phyloP scores from a whole-genome alignment of 495 filamentous ascomycete genomes.

The Daldinia loculata region DNA sequence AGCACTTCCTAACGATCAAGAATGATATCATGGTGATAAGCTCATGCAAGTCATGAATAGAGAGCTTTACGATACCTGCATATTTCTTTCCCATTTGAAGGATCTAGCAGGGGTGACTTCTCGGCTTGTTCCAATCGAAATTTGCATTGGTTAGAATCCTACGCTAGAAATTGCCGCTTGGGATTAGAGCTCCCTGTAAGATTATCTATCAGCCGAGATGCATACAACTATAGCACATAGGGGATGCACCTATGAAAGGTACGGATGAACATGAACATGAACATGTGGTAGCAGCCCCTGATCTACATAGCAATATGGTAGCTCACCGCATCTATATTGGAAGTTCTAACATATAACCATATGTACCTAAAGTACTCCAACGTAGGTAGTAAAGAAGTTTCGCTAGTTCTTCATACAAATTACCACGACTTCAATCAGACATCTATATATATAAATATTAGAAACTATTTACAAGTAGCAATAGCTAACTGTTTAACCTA shows the following conservation, averaged over 20 bases:
- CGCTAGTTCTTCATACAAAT: background rate
- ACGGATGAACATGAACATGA: too few relatives aligned
- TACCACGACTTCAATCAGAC: background rate
- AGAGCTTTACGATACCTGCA: background rate
- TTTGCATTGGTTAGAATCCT: constrained; percentile 32
- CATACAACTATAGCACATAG: background rate
- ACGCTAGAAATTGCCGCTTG: constrained; percentile 32
- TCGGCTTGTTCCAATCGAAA: constrained; percentile 25
- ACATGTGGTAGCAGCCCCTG: background rate
- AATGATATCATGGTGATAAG: background rate
- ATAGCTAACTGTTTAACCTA: too few relatives aligned
- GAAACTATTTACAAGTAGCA: background rate
- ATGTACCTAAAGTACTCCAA: too few relatives aligned
- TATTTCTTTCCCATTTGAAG: constrained; percentile 17
- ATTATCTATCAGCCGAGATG: constrained; percentile 22
- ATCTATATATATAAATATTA: background rate
- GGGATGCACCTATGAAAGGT: constrained; percentile 1
- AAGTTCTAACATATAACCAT: too few relatives aligned
- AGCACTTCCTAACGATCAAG: background rate
- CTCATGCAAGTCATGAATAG: background rate
- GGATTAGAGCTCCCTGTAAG: constrained; percentile 5
- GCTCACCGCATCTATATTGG: constrained; percentile 1
- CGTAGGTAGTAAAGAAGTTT: background rate
- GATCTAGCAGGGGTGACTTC: constrained; percentile 13
- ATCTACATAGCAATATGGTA: background rate